Evolutionary conservation across 1,284 basidiomycete genomes (phyloP).

Genomic region (Puccinia sorghi): DNA sequence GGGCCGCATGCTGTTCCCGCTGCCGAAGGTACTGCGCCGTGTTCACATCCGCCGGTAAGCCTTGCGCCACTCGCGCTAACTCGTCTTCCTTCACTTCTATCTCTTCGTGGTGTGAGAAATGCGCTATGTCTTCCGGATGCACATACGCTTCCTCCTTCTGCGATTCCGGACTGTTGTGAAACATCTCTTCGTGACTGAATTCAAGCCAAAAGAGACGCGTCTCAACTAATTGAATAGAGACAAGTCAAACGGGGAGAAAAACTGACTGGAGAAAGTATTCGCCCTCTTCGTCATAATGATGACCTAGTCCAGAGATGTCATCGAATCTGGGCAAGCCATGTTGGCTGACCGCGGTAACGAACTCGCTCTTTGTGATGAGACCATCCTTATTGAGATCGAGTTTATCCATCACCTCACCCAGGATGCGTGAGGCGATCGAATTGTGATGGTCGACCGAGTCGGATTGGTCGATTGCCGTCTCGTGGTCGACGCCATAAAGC

Average conservation of each 20-base stretch:
- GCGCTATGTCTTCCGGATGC: slow-evolving; percentile 84
- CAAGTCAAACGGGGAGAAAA: not conserved
- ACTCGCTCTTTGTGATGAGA: slow-evolving; percentile 75
- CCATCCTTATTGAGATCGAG: slow-evolving; percentile 81
- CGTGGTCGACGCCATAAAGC: slow-evolving; percentile 87
- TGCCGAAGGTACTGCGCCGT: slow-evolving; percentile 57
- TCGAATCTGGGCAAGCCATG: slow-evolving; percentile 81
- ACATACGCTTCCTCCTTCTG: slow-evolving; percentile 92
- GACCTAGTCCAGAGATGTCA: slow-evolving; percentile 69
- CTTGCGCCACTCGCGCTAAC: slow-evolving; percentile 76
- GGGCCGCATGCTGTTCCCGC: slow-evolving; percentile 60
- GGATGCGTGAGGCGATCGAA: slow-evolving; percentile 79
- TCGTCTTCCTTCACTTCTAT: slow-evolving; percentile 86
- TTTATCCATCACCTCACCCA: slow-evolving; percentile 70
- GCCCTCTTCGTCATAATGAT: slow-evolving; percentile 79
- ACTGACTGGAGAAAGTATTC: slow-evolving; percentile 60
- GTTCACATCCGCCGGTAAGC: slow-evolving; percentile 62
- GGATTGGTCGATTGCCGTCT: slow-evolving; percentile 83
- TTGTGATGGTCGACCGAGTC: slow-evolving; percentile 75
- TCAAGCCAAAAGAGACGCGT: not conserved
- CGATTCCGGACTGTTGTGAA: slow-evolving; percentile 91
- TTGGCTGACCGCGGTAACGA: slow-evolving; percentile 73
- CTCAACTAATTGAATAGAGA: too few species aligned
- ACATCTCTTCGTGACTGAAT: slow-evolving; percentile 66
- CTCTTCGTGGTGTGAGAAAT: slow-evolving; percentile 80